Percentiles rank a stretch among this genome's conserved stretches.
Conservation (phyloP, 257 asterid genomes). For the Ilex aquifolium region DNA sequence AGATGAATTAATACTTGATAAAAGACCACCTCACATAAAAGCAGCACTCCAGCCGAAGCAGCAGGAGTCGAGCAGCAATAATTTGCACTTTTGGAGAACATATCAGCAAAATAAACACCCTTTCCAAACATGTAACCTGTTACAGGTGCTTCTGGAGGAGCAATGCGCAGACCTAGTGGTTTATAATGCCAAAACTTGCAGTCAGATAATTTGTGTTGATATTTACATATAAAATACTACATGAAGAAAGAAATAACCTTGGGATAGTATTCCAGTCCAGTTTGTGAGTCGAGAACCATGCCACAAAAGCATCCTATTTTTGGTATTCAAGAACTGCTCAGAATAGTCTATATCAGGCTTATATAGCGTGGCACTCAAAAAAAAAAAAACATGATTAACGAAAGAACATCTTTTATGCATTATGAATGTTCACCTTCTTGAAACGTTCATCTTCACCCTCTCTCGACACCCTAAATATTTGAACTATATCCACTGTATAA, state of each 20-base stretch:
- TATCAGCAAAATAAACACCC: constrained; percentile 97
- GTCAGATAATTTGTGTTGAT: constrained; percentile 7
- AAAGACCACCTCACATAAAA: constrained; percentile 69
- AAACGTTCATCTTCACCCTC: constrained; percentile 71
- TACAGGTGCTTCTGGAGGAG: constrained; percentile 98
- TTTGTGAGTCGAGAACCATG: constrained; percentile 96
- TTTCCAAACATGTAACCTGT: constrained; percentile 98
- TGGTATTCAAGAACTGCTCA: constrained; percentile 47
- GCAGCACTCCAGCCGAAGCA: constrained; percentile 63
- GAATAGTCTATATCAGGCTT: constrained; percentile 12
- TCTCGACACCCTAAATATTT: constrained; percentile 73
- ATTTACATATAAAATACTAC: constrained; percentile 1
- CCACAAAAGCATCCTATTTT: constrained; percentile 93
- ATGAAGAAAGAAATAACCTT: constrained; percentile 40
- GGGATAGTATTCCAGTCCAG: constrained; percentile 93
- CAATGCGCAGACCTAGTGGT: constrained; percentile 76
- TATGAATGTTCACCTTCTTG: constrained; percentile 41
- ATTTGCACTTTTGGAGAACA: constrained; percentile 97
- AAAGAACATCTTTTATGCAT: not conserved
- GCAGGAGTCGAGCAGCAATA: constrained; percentile 51
- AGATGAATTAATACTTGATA: not conserved
- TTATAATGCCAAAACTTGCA: constrained; percentile 12
- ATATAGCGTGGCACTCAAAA: not conserved
- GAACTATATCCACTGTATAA: constrained; percentile 62
- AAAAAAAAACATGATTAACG: not conserved